phyloP scores from a whole-genome alignment of 768 basidiomycete species.

The Pulveroboletus sp. region DNA sequence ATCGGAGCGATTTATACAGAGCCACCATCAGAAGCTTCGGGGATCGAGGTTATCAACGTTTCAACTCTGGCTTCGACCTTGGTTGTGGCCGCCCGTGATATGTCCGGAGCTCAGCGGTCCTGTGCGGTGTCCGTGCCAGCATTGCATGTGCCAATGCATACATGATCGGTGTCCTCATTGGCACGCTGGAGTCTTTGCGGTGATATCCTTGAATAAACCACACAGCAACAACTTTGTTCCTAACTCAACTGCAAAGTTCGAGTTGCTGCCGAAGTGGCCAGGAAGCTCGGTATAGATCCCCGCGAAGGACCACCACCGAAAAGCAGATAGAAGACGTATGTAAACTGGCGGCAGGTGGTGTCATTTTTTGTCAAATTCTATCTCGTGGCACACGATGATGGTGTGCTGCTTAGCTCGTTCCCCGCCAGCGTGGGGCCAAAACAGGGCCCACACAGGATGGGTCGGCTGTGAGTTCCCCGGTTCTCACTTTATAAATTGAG shows the following conservation, averaged over 20 bases:
- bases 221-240: too few relatives aligned
- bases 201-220: too few relatives aligned
- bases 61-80: constrained; percentile 14
- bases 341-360: not conserved
- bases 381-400: constrained; percentile 1
- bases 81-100: too few relatives aligned
- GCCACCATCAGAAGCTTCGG: not conserved
- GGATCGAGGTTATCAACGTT: not conserved
- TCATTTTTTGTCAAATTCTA: constrained; percentile 9
- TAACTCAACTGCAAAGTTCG: too few relatives aligned
- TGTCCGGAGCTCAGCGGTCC: too few relatives aligned
- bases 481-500: constrained; percentile 6
- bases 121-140: too few relatives aligned
- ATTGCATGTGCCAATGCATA: too few relatives aligned
- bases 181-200: too few relatives aligned
- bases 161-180: too few relatives aligned
- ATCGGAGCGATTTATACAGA: too few relatives aligned
- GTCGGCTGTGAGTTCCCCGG: not conserved
- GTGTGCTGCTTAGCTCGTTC: not conserved
- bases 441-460: too few relatives aligned
- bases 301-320: not conserved
- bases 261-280: not conserved
- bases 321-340: not conserved
- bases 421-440: too few relatives aligned
- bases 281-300: not conserved